A percentile compares a stretch with the other conserved stretches of the same genome.
Conservation (phyloP, 2,329 filamentous ascomycete species). For the Penicillium sclerotiorum region DNA sequence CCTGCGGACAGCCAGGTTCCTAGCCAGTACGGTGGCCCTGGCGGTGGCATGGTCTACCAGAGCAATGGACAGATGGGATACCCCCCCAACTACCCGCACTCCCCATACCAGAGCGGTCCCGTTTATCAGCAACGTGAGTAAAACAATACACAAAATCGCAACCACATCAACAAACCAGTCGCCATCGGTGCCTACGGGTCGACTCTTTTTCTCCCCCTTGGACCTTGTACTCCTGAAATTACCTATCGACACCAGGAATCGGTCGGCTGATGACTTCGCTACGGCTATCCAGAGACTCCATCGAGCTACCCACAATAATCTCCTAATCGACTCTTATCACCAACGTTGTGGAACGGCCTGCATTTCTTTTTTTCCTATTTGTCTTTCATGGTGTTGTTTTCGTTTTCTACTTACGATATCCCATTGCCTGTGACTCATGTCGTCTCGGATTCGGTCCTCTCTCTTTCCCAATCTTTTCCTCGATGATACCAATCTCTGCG, state of each 20-base stretch:
- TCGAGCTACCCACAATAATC: constrained; percentile 42
- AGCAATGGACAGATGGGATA: constrained; percentile 53
- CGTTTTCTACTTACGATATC: constrained; percentile 38
- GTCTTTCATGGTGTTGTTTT: constrained; percentile 25
- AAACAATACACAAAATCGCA: constrained; percentile 17
- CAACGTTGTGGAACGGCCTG: constrained; percentile 23
- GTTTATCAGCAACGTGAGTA: constrained; percentile 56
- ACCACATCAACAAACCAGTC: constrained; percentile 9
- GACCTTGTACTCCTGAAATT: constrained; percentile 9
- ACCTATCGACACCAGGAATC: constrained; percentile 17
- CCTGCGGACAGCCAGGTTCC: constrained; percentile 57
- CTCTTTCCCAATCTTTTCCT: constrained; percentile 29
- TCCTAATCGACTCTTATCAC: constrained; percentile 16
- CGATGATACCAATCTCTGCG: constrained; percentile 40
- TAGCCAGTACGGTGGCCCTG: constrained; percentile 66
- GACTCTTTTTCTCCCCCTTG: constrained; percentile 13
- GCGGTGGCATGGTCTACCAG: constrained; percentile 51
- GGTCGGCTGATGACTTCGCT: constrained; percentile 32
- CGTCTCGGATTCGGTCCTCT: constrained; percentile 34
- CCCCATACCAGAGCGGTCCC: constrained; percentile 54
- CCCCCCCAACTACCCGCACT: constrained; percentile 53
- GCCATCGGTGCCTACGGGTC: constrained; percentile 25
- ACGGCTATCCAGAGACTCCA: constrained; percentile 37
- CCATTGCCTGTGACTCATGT: constrained; percentile 34
- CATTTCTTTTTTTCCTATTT: constrained; percentile 22